Evolutionary conservation across 306 rosid species (phyloP).

Genomic region (Rubus parviflorus): DNA sequence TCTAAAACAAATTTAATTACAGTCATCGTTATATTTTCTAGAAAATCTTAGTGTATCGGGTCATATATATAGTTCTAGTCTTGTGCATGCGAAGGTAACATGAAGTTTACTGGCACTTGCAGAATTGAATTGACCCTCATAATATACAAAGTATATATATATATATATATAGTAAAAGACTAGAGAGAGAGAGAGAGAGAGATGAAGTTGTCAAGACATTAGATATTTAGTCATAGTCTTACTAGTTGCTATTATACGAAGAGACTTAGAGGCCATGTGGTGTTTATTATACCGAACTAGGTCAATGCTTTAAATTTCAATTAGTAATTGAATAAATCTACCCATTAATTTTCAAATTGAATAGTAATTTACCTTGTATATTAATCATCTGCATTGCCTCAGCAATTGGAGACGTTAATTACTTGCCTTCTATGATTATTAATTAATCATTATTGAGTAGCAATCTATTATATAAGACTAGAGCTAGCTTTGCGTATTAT

Average conservation of each 20-base stretch:
- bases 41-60: background rate
- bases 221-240: slow-evolving; percentile 2
- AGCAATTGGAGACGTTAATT: background rate
- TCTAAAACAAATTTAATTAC: background rate
- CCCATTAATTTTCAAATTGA: background rate
- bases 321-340: background rate
- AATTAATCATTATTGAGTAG: background rate
- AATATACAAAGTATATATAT: background rate
- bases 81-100: background rate
- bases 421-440: background rate
- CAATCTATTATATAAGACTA: background rate
- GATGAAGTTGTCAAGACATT: background rate
- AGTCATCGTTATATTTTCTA: background rate
- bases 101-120: slow-evolving; percentile 14
- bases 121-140: background rate
- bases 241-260: background rate
- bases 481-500: background rate
- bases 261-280: slow-evolving; percentile 10
- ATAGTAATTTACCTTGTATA: background rate
- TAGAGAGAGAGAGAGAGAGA: background rate
- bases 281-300: background rate
- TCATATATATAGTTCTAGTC: background rate
- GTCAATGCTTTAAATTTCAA: slow-evolving; percentile 4
- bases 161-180: background rate
- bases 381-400: background rate